Base-by-base conservation (phyloP, 176 grass and related monocot genomes). In the Chrysopogon serrulatus region DNA sequence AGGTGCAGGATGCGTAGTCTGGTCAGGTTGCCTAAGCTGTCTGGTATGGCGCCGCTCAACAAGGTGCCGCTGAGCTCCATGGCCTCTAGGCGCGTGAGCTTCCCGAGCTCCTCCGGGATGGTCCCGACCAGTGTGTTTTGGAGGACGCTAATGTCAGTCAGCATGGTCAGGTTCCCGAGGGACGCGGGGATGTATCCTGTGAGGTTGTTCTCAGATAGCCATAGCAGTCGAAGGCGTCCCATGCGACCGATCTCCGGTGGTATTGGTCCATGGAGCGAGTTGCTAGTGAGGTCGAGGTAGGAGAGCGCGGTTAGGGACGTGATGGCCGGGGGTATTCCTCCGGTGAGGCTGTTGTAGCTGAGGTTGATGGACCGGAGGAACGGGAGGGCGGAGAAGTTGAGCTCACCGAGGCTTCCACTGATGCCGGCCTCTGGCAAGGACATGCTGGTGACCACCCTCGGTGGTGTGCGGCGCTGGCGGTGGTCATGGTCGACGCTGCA, bases 81-180 rank as follows among this genome's bases (percentile, higher is more conserved):
- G 10, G 1, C 19, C 8, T 68, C 9, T 42, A 70, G 19, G 19
- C 0, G 1, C 4, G 37, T 26, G 23, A 70, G 67, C 36, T 14
- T 70, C 37, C 36, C 67, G 10, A 70, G 36, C 67, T 70, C 67
- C 1, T 42, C 36, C 1, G 67, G 67, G 37, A 70, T 70, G 2
- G 36, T 4, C 4, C 67, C 36, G 6, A n/a, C 4, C 1, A 70
- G 8, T 2, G 14, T 42, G 23, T 21, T 70, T 15, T 70, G 67
- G 36, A 13, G 19, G 36, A 69, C 0, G 3, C 10, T 12, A 6
- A 70, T 19, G 10, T 0, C 8, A 15, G 18, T 5, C 1, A 72
- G n/a, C 69, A 8, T 79, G 1, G 87, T 84, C 15, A 89, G 39
- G 21, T 89, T 86, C 13, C 19, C 42, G 72, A 16, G 28, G 14